A percentile compares a stretch with the other conserved stretches of the same genome.
phyloP scores from a whole-genome alignment of 1,284 basidiomycete species.

The Malassezia slooffiae region DNA sequence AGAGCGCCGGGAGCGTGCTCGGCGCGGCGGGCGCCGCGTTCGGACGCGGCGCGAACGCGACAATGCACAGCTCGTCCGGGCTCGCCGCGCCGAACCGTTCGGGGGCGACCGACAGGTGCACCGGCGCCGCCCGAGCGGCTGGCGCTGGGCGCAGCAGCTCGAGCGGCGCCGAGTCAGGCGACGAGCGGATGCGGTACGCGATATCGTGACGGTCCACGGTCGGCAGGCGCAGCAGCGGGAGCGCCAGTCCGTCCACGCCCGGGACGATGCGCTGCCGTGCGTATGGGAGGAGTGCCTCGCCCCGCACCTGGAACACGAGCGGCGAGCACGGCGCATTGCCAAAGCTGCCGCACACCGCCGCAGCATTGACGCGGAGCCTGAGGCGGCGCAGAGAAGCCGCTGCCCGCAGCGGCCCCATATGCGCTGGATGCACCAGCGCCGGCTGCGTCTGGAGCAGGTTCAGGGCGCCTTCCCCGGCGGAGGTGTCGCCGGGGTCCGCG shows the following conservation, averaged over 20 bases:
- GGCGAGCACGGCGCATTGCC: background rate
- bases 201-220: too few relatives aligned
- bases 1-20: background rate
- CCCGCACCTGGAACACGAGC: constrained; percentile 1
- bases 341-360: constrained; percentile 2
- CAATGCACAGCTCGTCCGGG: background rate
- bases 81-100: too few relatives aligned
- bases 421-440: too few relatives aligned
- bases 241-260: background rate
- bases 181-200: too few relatives aligned
- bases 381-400: too few relatives aligned
- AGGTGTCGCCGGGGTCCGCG: too few relatives aligned
- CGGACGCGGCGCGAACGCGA: background rate
- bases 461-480: background rate
- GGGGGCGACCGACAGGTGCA: too few relatives aligned
- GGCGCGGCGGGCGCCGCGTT: too few relatives aligned
- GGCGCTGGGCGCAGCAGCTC: background rate
- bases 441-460: background rate
- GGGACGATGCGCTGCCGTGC: background rate
- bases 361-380: background rate
- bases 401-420: too few relatives aligned
- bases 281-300: background rate
- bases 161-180: too few relatives aligned
- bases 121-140: too few relatives aligned
- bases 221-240: too few relatives aligned